These are phyloP conservation scores for Lonicera japonica DNA, from an alignment of 129 eudicot genomes.

Conservation along the genomic window DNA sequence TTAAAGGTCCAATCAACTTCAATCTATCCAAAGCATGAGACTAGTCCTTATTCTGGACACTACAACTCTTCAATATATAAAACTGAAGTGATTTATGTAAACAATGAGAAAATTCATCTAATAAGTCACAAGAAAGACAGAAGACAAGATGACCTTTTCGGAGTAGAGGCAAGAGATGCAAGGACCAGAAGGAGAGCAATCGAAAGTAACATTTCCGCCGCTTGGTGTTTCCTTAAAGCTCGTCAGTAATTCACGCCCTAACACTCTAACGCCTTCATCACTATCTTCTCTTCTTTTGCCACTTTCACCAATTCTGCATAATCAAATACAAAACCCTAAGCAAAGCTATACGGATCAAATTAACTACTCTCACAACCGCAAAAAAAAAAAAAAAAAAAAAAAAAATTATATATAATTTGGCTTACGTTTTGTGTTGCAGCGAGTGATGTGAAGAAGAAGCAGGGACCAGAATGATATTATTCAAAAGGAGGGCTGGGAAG, in stretches of 20 bases:
- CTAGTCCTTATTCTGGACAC: too few species aligned
- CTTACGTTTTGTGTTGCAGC: slow-evolving; percentile 28
- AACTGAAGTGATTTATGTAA: too few species aligned
- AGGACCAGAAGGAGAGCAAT: slow-evolving; percentile 96
- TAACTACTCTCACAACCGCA: not conserved
- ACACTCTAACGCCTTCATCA: slow-evolving; percentile 12
- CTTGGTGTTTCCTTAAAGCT: slow-evolving; percentile 58
- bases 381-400: not conserved
- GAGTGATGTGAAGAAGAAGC: slow-evolving; percentile 18
- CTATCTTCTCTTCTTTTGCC: not conserved
- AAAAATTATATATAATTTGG: not conserved
- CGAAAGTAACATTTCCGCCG: slow-evolving; percentile 60
- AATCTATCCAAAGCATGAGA: too few species aligned
- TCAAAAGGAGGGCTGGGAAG: slow-evolving; percentile 10
- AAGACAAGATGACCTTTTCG: slow-evolving; percentile 58
- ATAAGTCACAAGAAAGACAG: too few species aligned
- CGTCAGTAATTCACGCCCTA: slow-evolving; percentile 45
- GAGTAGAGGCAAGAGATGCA: slow-evolving; percentile 69
- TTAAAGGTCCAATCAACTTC: too few species aligned
- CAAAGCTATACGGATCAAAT: not conserved
- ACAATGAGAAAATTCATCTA: too few species aligned
- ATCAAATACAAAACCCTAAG: not conserved
- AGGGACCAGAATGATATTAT: slow-evolving; percentile 9
- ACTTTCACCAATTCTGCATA: slow-evolving; percentile 3
- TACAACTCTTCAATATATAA: too few species aligned